Percentiles rank a stretch among this genome's conserved stretches.
phyloP scores from a whole-genome alignment of 331 rosid genomes.

The Prunus yedoensis region DNA sequence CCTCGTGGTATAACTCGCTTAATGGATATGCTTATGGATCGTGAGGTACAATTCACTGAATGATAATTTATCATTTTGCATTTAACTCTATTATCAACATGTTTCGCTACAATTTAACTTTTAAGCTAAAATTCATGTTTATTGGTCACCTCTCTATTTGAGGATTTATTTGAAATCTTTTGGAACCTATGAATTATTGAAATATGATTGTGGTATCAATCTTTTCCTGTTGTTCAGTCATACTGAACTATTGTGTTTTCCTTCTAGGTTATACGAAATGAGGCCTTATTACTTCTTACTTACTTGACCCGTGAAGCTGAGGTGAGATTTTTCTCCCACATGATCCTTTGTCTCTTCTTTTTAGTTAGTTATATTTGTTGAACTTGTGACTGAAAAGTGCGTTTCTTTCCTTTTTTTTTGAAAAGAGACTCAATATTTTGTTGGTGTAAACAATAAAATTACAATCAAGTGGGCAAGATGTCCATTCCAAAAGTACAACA shows the following conservation, averaged over 20 bases:
- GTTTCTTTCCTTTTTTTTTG: background rate
- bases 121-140: background rate
- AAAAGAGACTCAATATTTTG: background rate
- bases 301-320: conserved; percentile 92
- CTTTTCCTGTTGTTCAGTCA: background rate
- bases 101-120: background rate
- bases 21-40: conserved; percentile 99
- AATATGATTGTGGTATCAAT: background rate
- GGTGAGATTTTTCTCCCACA: conserved; percentile 44
- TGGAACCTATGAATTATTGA: background rate
- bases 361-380: conserved; percentile 29
- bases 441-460: background rate
- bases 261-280: conserved; percentile 84
- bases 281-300: conserved; percentile 87
- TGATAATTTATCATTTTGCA: conserved; percentile 6
- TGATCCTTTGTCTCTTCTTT: conserved; percentile 14
- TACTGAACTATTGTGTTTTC: background rate
- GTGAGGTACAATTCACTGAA: conserved; percentile 63
- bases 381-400: conserved; percentile 30
- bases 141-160: background rate
- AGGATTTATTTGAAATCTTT: background rate
- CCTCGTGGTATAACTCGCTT: conserved; percentile 92
- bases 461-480: background rate
- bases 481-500: background rate
- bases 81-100: conserved; percentile 11